These are phyloP conservation scores for Venturiaceae sp. DNA, from an alignment of 2,329 filamentous ascomycete species.

Conservation along the genomic window DNA sequence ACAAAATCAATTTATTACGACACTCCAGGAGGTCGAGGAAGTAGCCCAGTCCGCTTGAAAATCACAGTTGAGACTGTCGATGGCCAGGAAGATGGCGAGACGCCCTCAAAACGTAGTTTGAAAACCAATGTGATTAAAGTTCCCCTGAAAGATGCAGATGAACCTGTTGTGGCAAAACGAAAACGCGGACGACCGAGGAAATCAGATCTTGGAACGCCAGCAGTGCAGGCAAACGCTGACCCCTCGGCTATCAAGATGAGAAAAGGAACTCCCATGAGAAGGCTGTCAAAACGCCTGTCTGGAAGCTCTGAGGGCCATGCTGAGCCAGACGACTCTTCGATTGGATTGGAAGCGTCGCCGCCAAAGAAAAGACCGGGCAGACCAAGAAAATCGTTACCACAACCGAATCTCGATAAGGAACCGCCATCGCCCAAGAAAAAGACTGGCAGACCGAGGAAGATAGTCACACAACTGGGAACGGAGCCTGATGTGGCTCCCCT, in stretches of 20 bases:
- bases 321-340: neutral
- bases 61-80: slow-evolving; percentile 35
- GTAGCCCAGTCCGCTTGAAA: slow-evolving; percentile 39
- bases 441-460: neutral
- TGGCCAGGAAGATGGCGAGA: slow-evolving; percentile 21
- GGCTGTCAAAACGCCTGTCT: slow-evolving; percentile 12
- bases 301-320: neutral
- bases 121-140: slow-evolving; percentile 24
- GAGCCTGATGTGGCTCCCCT: neutral
- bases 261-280: slow-evolving; percentile 22
- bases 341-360: neutral
- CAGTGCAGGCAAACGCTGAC: neutral
- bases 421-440: neutral
- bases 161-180: slow-evolving; percentile 26
- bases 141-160: slow-evolving; percentile 29
- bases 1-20: slow-evolving; percentile 33
- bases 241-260: slow-evolving; percentile 12
- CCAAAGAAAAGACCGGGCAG: neutral
- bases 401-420: neutral
- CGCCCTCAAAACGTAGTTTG: neutral
- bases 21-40: slow-evolving; percentile 24
- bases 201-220: slow-evolving; percentile 16
- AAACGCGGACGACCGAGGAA: slow-evolving; percentile 25
- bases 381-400: neutral
- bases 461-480: neutral